Conservation (phyloP, 2,329 filamentous ascomycete species). For the Fusarium hostae region DNA sequence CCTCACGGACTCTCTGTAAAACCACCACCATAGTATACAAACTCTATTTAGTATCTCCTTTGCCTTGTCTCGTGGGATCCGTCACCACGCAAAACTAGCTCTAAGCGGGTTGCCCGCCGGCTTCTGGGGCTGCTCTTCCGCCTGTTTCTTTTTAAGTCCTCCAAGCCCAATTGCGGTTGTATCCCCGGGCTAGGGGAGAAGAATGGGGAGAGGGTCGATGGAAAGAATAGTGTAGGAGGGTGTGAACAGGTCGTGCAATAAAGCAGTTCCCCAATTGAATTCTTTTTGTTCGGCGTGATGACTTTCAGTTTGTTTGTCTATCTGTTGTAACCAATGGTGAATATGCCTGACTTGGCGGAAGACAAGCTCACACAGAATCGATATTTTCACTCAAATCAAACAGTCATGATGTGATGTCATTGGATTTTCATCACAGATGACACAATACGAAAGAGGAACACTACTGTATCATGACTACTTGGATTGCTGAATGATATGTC, state of each 20-base stretch:
- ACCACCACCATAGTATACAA: constrained; percentile 39
- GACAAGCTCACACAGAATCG: not conserved
- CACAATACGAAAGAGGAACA: not conserved
- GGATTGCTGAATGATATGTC: constrained; percentile 22
- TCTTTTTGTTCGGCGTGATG: constrained; percentile 22
- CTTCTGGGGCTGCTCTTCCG: constrained; percentile 30
- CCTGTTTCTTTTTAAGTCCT: constrained; percentile 30
- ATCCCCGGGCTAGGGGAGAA: constrained; percentile 30
- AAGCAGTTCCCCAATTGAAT: constrained; percentile 39
- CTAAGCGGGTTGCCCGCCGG: constrained; percentile 17
- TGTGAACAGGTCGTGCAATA: constrained; percentile 46
- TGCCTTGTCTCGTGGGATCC: constrained; percentile 31
- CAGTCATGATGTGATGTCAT: not conserved
- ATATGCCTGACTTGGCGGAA: constrained; percentile 1
- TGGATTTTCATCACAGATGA: not conserved
- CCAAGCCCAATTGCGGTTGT: constrained; percentile 24
- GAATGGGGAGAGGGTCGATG: constrained; percentile 41
- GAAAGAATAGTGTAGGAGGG: constrained; percentile 48
- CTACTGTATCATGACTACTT: constrained; percentile 15
- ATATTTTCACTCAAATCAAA: not conserved
- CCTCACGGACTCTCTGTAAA: constrained; percentile 96
- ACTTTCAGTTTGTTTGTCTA: not conserved
- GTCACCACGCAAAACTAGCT: constrained; percentile 16
- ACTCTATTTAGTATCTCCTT: constrained; percentile 44
- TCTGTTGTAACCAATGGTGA: not conserved